Conservation (phyloP, 805 yeast genomes). For the Cyberlindnera japonica region DNA sequence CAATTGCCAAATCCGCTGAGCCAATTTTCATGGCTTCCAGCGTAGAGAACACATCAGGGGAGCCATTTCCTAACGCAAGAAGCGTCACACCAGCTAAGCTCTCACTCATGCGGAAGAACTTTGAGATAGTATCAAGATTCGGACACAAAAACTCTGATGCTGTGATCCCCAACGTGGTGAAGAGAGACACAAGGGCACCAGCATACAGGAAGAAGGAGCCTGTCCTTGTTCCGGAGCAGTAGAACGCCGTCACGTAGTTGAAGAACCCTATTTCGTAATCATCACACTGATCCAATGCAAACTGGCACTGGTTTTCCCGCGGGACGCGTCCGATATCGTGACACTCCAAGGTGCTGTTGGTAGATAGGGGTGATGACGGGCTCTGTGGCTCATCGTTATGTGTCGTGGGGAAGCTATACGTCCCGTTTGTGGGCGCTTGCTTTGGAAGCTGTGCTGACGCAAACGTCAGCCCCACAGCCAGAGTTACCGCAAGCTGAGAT, state of each 20-base stretch:
- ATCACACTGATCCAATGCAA: constrained; percentile 18
- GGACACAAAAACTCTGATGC: constrained; percentile 87
- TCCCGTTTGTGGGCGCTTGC: background rate
- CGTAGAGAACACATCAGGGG: constrained; percentile 86
- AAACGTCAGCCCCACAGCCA: background rate
- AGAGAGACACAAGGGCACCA: constrained; percentile 37
- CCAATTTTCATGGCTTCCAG: constrained; percentile 74
- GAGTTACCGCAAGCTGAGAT: background rate
- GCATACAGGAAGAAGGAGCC: constrained; percentile 8
- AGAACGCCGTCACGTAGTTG: constrained; percentile 22
- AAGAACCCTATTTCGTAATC: constrained; percentile 27
- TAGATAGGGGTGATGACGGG: constrained; percentile 1
- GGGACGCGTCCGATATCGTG: constrained; percentile 20
- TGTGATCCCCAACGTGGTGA: constrained; percentile 69
- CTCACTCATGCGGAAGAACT: constrained; percentile 62
- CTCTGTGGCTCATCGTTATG: background rate
- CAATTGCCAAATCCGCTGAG: constrained; percentile 74
- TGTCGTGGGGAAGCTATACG: constrained; percentile 7
- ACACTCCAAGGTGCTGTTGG: constrained; percentile 13
- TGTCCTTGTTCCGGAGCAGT: constrained; percentile 14
- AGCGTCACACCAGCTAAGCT: constrained; percentile 83
- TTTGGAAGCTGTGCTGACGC: background rate
- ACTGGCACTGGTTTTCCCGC: constrained; percentile 19
- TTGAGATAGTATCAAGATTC: constrained; percentile 67
- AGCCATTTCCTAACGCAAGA: constrained; percentile 87